Conservation (phyloP, 768 basidiomycete genomes). For the Mycena polygramma region DNA sequence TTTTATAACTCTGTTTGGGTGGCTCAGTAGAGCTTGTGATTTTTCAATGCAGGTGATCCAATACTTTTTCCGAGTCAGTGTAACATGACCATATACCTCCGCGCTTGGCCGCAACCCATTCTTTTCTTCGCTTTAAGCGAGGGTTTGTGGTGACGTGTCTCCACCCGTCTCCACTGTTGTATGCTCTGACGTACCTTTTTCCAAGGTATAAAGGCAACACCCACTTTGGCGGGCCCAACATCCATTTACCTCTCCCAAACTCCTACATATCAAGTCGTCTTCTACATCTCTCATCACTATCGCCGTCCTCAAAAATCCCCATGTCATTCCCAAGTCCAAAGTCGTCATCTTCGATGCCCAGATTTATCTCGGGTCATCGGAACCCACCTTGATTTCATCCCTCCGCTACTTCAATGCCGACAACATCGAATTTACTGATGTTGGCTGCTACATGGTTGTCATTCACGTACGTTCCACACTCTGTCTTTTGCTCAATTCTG, state of each 20-base stretch:
- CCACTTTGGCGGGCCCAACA: no score
- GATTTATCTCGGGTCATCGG: neutral
- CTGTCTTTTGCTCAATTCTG: neutral
- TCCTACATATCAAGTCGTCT: neutral
- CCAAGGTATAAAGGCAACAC: neutral
- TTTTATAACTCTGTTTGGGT: no score
- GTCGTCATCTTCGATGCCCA: conserved; percentile 5
- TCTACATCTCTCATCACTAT: neutral
- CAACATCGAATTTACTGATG: neutral
- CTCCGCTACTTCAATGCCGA: conserved; percentile 12
- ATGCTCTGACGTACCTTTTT: neutral
- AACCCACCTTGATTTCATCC: neutral
- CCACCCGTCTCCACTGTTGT: neutral
- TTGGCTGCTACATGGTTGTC: neutral
- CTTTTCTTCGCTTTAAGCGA: neutral
- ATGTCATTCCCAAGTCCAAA: neutral
- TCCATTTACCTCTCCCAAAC: no score
- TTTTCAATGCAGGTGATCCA: no score
- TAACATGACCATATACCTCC: neutral
- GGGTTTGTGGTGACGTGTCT: neutral
- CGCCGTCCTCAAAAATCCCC: neutral
- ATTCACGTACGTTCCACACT: neutral
- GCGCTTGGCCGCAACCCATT: neutral
- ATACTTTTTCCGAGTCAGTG: conserved; percentile 60
- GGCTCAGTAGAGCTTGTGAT: no score